Evolutionary conservation across 1,284 basidiomycete genomes (phyloP), one percentile per base, ranked within the genome.

Genomic region (Pyrrhoderma noxium): DNA sequence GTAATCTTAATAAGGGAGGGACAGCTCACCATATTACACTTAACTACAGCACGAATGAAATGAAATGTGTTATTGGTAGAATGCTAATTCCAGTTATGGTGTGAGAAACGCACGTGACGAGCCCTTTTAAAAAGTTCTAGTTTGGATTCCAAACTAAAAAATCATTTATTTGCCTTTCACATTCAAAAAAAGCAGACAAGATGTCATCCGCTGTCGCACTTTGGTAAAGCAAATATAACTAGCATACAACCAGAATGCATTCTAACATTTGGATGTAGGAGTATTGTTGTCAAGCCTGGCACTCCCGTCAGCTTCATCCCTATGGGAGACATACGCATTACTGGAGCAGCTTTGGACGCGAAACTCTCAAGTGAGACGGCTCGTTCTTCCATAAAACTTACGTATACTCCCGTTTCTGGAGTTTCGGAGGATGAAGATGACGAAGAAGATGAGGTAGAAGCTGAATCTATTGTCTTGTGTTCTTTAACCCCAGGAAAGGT

Each of bases 271-370:
- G 18, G n/a, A 19, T 58, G 2, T 52, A 87, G 85, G 85, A 84
- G 82, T 64, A 59, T 75, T 22, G 68, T 69, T 45, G 64, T 90
- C 47, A 66, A 71, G 16, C 82, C 85, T 37, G 85, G 84, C 57
- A 73, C 87, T 62, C 69, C 77, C 51, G 70, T 80, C 61, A 70
- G 75, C 53, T 62, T 92, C 60, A 67, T 75, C 52, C 81, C 89
- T 49, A 74, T 77, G 56, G 75, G 75, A 40, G 89, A 93, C 68
- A 71, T 95, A 62, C 75, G 77, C 62, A 81, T 96, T 67, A 92
- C 89, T 64, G 93, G 92, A 67, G 81, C 86, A 50, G 80, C 90
- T 7, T 79, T 94, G 47, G 85, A 84, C 49, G 85, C 90, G 58
- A 74, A 79, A 59, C 73, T 94, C 55, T 70, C 66, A 36, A 82